These are phyloP conservation scores for Aspergillus aculeatinus DNA, from an alignment of 2,329 filamentous ascomycete species.

Conservation along the genomic window DNA sequence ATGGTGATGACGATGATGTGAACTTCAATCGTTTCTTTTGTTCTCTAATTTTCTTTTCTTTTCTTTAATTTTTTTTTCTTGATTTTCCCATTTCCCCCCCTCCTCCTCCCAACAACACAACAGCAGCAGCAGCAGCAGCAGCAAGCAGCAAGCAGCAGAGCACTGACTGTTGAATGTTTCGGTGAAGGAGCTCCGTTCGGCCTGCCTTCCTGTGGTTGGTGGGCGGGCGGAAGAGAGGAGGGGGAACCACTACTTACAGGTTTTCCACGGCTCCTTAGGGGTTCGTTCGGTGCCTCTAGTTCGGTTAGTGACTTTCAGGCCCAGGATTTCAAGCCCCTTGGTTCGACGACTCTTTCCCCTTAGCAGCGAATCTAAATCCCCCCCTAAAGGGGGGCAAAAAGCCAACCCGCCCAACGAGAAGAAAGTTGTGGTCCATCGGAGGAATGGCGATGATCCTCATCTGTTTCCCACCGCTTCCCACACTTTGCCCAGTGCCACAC, in stretches of 20 bases:
- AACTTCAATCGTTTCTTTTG: no score
- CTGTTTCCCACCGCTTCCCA: constrained; percentile 13
- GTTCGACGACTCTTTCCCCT: constrained; percentile 15
- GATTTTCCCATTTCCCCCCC: no score
- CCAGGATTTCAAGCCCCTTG: constrained; percentile 18
- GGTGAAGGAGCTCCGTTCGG: constrained; percentile 10
- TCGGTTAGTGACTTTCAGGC: constrained; percentile 16
- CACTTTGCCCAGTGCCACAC: no score
- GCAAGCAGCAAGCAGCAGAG: neutral
- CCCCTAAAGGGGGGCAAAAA: constrained; percentile 14
- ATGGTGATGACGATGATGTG: no score
- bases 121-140: neutral
- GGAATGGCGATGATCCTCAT: constrained; percentile 24
- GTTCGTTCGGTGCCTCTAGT: constrained; percentile 14
- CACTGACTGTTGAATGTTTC: constrained; percentile 3
- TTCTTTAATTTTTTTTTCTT: no score
- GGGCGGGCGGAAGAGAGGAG: constrained; percentile 8
- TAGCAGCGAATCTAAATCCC: constrained; percentile 12
- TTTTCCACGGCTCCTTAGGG: constrained; percentile 10
- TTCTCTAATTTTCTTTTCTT: neutral
- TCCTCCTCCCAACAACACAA: neutral
- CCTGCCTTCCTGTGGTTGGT: constrained; percentile 10
- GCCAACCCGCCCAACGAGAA: constrained; percentile 12
- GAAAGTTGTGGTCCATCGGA: constrained; percentile 12
- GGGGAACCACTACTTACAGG: neutral